phyloP scores from a whole-genome alignment of 129 eudicot genomes.

The Centella asiatica region DNA sequence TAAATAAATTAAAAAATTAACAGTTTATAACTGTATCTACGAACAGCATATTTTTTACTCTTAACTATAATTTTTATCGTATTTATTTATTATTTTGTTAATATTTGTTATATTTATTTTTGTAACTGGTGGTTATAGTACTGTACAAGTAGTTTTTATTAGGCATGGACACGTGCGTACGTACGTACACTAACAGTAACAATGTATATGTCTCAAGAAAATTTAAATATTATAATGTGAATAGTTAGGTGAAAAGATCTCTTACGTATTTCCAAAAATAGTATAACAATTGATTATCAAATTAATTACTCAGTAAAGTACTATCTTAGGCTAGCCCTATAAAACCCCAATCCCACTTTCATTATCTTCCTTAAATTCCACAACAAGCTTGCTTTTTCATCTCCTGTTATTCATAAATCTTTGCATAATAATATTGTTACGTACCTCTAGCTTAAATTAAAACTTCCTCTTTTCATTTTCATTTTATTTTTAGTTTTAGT shows the following conservation, averaged over 20 bases:
- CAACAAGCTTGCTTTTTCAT: constrained; percentile 1
- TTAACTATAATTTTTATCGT: too few relatives aligned
- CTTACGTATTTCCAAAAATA: background rate
- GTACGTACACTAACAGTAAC: too few relatives aligned
- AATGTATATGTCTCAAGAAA: background rate
- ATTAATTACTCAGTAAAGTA: constrained; percentile 1
- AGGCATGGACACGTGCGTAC: too few relatives aligned
- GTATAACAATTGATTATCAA: background rate
- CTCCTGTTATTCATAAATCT: background rate
- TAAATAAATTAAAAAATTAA: too few relatives aligned
- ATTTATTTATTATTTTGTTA: too few relatives aligned
- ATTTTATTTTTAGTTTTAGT: too few relatives aligned
- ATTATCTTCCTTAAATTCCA: constrained; percentile 35
- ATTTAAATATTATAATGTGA: background rate
- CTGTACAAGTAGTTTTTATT: too few relatives aligned
- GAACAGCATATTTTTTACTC: too few relatives aligned
- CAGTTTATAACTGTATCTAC: too few relatives aligned
- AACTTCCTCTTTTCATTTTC: constrained; percentile 21
- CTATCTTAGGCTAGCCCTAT: constrained; percentile 25
- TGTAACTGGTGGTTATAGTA: too few relatives aligned
- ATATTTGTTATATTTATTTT: too few relatives aligned
- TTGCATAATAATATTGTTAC: constrained; percentile 11
- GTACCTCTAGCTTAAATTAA: background rate
- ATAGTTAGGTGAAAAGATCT: constrained; percentile 1
- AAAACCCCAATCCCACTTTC: constrained; percentile 33